Conservation (phyloP, 192 early-diverging fungal genomes). For the Podila epigama region DNA sequence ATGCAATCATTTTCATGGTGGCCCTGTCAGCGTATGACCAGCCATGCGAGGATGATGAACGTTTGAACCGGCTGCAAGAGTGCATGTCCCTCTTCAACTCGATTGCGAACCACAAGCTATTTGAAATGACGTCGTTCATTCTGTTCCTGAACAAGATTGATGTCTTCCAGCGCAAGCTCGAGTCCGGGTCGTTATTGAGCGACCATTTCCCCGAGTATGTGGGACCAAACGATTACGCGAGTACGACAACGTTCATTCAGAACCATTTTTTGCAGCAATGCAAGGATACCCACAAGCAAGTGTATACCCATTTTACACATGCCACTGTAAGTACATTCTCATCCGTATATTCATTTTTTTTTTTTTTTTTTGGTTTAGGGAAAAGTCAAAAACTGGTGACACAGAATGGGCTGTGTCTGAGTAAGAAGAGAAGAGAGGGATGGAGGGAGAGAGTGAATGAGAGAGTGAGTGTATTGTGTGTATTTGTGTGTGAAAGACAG, state of each 20-base stretch:
- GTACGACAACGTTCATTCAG: constrained; percentile 50
- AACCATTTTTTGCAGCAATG: constrained; percentile 49
- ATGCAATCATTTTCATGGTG: constrained; percentile 74
- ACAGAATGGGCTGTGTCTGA: not conserved
- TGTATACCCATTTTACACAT: constrained; percentile 59
- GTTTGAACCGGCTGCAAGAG: constrained; percentile 62
- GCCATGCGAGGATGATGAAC: constrained; percentile 66
- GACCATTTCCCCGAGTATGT: constrained; percentile 62
- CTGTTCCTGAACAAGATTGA: constrained; percentile 76
- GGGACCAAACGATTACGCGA: constrained; percentile 56
- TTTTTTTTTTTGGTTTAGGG: not conserved
- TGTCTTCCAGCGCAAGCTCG: constrained; percentile 63
- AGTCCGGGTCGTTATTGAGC: constrained; percentile 43
- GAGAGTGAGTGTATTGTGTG: no score
- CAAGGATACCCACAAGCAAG: constrained; percentile 54
- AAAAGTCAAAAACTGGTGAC: not conserved
- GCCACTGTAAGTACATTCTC: constrained; percentile 51
- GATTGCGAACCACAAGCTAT: constrained; percentile 56
- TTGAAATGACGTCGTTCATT: constrained; percentile 63
- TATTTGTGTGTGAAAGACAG: no score
- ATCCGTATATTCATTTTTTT: not conserved
- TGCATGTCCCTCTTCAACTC: constrained; percentile 55
- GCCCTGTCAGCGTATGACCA: constrained; percentile 73
- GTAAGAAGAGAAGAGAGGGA: no score
- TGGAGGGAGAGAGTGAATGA: no score